phyloP scores from a whole-genome alignment of 177 flowering plant genomes.

The Telopea speciosissima region DNA sequence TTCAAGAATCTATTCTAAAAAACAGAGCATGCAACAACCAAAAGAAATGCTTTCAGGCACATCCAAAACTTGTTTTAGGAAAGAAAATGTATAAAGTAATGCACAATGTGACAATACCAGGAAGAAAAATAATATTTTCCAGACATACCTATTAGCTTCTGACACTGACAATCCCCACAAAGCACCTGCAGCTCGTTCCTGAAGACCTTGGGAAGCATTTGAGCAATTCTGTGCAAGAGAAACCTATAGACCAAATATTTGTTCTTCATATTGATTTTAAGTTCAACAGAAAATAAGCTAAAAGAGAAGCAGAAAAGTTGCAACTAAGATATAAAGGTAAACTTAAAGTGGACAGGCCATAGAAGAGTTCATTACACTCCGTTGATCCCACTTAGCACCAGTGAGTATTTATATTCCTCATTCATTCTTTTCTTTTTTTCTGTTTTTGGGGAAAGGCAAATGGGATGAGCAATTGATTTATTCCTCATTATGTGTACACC shows the following conservation, averaged over 20 bases:
- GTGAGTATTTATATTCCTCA: too few species aligned
- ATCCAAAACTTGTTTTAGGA: background rate
- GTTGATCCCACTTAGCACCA: too few species aligned
- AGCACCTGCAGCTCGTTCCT: conserved; percentile 99
- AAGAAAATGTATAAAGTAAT: too few species aligned
- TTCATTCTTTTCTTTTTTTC: too few species aligned
- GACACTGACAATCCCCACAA: conserved; percentile 99
- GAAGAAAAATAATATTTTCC: background rate
- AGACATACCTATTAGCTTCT: conserved; percentile 80
- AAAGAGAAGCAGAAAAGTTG: background rate
- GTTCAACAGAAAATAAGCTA: background rate
- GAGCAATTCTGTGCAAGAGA: conserved; percentile 91
- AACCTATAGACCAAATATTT: conserved; percentile 50
- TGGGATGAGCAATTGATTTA: too few species aligned
- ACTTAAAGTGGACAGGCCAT: too few species aligned
- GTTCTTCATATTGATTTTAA: background rate
- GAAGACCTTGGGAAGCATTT: conserved; percentile 91
- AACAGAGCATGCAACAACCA: background rate
- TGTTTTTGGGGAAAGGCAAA: too few species aligned
- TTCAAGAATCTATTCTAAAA: background rate
- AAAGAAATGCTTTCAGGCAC: too few species aligned
- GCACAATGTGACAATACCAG: background rate
- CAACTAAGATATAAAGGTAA: too few species aligned
- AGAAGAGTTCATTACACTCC: too few species aligned
- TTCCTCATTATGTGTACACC: too few species aligned